Evolutionary conservation across 345 rosid genomes (phyloP).

Genomic region (Chamaenerion angustifolium): DNA sequence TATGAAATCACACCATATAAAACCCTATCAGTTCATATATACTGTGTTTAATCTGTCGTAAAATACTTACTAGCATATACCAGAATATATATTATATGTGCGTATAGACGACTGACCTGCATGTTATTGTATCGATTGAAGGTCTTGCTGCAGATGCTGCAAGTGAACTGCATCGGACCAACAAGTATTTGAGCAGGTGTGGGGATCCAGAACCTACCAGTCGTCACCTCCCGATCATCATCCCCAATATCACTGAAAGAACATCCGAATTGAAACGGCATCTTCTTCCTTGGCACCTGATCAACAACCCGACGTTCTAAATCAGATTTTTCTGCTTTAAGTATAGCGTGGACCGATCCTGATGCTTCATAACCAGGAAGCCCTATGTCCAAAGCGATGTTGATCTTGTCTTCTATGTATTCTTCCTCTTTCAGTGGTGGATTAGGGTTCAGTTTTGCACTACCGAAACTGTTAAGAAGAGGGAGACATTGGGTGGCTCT

Average conservation of each 20-base stretch:
- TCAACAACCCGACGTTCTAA: not conserved
- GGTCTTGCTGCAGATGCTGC: slow-evolving; percentile 63
- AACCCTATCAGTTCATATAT: too few relatives aligned
- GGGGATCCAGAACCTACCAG: slow-evolving; percentile 66
- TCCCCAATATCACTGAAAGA: slow-evolving; percentile 5
- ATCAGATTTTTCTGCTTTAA: not conserved
- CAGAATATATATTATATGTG: too few relatives aligned
- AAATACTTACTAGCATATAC: too few relatives aligned
- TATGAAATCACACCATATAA: too few relatives aligned
- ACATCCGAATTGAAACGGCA: not conserved
- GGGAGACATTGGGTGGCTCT: slow-evolving; percentile 30
- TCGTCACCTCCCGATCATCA: not conserved
- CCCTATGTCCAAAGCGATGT: slow-evolving; percentile 59
- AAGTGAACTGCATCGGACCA: slow-evolving; percentile 75
- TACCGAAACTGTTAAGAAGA: slow-evolving; percentile 33
- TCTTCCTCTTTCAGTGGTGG: slow-evolving; percentile 22
- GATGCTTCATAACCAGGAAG: slow-evolving; percentile 15
- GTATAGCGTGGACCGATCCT: not conserved
- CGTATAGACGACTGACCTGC: slow-evolving; percentile 37
- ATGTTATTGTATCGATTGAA: slow-evolving; percentile 85
- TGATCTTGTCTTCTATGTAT: slow-evolving; percentile 20
- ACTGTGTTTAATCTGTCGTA: too few relatives aligned
- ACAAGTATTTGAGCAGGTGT: slow-evolving; percentile 69
- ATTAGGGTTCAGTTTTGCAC: slow-evolving; percentile 10
- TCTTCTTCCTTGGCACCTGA: not conserved